Base-by-base conservation (phyloP, 1,284 basidiomycete species). In the Ustilago xerochloae region DNA sequence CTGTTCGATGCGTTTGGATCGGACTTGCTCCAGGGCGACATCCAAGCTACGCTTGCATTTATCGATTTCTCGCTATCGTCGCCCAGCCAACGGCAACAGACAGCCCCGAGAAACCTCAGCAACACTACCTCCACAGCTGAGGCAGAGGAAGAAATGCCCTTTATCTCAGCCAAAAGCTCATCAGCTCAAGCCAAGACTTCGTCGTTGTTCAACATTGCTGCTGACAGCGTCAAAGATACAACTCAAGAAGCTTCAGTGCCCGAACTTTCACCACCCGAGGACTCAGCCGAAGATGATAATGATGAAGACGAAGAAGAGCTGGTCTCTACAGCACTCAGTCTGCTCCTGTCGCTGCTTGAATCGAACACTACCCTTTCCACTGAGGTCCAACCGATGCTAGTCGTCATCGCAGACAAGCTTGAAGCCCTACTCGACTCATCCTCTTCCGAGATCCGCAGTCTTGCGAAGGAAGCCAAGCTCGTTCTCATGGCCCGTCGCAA, bases 391-490 rank as follows among this genome's bases (percentile, higher is more conserved):
- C 75, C 80, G 1, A 58, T 84, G 59, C 78, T 84, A 6, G 47
- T 57, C 8, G 80, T 83, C 18, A 69, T 83, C 15, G 61, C 47
- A 2, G 59, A 70, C 56, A 78, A 77, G 41, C 41, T 84, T 26
- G 58, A 80, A 18, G 32, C 36, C 0, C 57, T 70, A 4, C 72
- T 73, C 59, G 75, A 81, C 48, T 64, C 60, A n/a, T 10, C 22
- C 1, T 54, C 74, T 24, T 41, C 15, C 10, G 79, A 80, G 29
- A 57, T 88, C 88, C 2, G 85, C 87, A 85, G 88, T 6, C 85
- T 92, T 5, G 89, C 91, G 0, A 88, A 90, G 24, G 93, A 95
- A 85, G 92, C 92, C 4, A 87, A 89, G 55, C 89, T 95, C 81
- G 90, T 93, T 13, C 89, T 96, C 77, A 91, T 91, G 2, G 91